phyloP scores from a whole-genome alignment of 2,329 filamentous ascomycete species.

The Didymellaceae sp. region DNA sequence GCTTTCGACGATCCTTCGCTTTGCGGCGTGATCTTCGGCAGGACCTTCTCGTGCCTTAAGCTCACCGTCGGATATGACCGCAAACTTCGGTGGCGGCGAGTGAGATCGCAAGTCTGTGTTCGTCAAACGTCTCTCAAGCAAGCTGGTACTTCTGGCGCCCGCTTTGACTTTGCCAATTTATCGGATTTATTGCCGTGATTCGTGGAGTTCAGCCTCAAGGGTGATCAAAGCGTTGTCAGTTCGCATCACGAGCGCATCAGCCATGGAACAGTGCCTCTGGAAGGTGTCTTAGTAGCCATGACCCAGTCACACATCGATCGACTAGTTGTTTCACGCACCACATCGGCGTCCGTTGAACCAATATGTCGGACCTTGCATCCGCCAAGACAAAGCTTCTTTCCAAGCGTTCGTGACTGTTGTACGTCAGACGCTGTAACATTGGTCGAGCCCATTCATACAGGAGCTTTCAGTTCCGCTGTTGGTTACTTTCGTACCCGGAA shows the following conservation, averaged over 20 bases:
- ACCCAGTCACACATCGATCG: constrained; percentile 18
- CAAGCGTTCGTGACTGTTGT: constrained; percentile 19
- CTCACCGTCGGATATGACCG: constrained; percentile 25
- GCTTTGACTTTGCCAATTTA: constrained; percentile 25
- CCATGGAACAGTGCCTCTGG: constrained; percentile 17
- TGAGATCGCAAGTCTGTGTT: constrained; percentile 17
- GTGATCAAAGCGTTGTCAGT: constrained; percentile 31
- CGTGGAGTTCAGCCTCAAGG: constrained; percentile 19
- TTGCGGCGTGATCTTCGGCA: constrained; percentile 5
- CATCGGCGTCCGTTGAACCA: constrained; percentile 22
- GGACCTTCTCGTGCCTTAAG: constrained; percentile 4
- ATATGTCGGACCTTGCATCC: constrained; percentile 25
- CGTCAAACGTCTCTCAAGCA: constrained; percentile 20
- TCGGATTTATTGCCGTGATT: constrained; percentile 28
- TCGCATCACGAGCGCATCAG: constrained; percentile 23
- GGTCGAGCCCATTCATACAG: constrained; percentile 17
- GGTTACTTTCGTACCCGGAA: constrained; percentile 7
- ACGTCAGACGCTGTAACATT: constrained; percentile 20
- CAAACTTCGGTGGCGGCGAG: constrained; percentile 22
- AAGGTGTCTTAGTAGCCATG: constrained; percentile 19
- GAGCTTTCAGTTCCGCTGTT: constrained; percentile 16
- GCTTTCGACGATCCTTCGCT: constrained; percentile 2
- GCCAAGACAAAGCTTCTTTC: constrained; percentile 31
- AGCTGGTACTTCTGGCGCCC: constrained; percentile 22
- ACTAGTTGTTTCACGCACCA: constrained; percentile 26